phyloP scores from a whole-genome alignment of 768 basidiomycete species.

The Tephrocybe sp. region DNA sequence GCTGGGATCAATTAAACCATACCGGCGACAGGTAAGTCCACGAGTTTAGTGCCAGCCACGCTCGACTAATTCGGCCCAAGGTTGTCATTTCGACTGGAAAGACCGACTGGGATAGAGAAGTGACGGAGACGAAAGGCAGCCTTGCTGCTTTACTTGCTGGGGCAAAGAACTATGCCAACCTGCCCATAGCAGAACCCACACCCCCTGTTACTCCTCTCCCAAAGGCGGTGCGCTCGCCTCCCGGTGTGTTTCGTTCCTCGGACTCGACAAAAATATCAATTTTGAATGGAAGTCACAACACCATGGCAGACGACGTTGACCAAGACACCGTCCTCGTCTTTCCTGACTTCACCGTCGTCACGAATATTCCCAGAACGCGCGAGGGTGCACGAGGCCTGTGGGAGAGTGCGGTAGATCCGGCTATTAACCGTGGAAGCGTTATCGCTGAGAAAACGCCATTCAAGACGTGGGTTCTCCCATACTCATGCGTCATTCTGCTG shows the following conservation, averaged over 20 bases:
- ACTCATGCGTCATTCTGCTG: slow-evolving; percentile 85
- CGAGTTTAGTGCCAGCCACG: slow-evolving; percentile 6
- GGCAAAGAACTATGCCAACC: slow-evolving; percentile 28
- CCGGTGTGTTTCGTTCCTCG: slow-evolving; percentile 60
- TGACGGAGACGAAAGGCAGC: slow-evolving; percentile 68
- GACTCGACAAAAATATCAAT: slow-evolving; percentile 63
- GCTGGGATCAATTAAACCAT: slow-evolving; percentile 85
- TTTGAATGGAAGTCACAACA: slow-evolving; percentile 81
- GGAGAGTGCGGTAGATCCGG: slow-evolving; percentile 61
- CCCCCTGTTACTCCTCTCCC: slow-evolving; percentile 22
- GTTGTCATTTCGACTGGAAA: slow-evolving; percentile 89
- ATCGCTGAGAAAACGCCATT: slow-evolving; percentile 45
- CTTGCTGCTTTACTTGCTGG: slow-evolving; percentile 63
- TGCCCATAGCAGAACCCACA: slow-evolving; percentile 27
- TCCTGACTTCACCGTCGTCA: slow-evolving; percentile 88
- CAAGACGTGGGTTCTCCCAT: slow-evolving; percentile 82
- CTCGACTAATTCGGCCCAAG: slow-evolving; percentile 34
- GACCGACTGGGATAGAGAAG: slow-evolving; percentile 83
- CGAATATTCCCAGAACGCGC: slow-evolving; percentile 62
- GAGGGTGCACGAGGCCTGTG: slow-evolving; percentile 74
- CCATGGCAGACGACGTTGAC: slow-evolving; percentile 62
- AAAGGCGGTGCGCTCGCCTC: slow-evolving; percentile 33
- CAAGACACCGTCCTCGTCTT: slow-evolving; percentile 84
- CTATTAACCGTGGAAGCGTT: slow-evolving; percentile 46
- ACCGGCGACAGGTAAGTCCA: slow-evolving; percentile 67